Evolutionary conservation across 169 alveolate species (phyloP).

Genomic region (Cryptosporidium muris): DNA sequence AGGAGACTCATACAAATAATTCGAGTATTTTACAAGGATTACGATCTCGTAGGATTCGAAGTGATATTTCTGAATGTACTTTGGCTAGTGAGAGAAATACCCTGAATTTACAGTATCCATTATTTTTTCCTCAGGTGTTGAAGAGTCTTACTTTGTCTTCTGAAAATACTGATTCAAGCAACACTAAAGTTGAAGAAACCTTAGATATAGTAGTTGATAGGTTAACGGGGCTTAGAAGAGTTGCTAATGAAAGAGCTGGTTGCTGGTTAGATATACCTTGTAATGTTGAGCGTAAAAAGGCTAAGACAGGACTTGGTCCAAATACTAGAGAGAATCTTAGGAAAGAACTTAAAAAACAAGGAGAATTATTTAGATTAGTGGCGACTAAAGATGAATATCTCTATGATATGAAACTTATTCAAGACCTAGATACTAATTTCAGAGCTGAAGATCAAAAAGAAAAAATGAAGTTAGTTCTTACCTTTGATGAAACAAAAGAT

Average conservation of each 20-base stretch:
- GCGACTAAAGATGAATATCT: slow-evolving; percentile 67
- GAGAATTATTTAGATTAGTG: slow-evolving; percentile 55
- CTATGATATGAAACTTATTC: slow-evolving; percentile 39
- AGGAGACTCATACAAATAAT: slow-evolving; percentile 6
- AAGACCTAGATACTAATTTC: neutral
- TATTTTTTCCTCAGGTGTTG: slow-evolving; percentile 15
- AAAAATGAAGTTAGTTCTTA: neutral
- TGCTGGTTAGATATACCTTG: slow-evolving; percentile 68
- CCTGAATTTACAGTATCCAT: neutral
- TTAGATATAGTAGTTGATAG: too few species aligned
- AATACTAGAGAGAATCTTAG: slow-evolving; percentile 57
- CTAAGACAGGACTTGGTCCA: slow-evolving; percentile 65
- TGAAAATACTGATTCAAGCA: neutral
- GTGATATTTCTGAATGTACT: neutral
- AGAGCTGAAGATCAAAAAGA: neutral
- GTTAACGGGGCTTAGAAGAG: slow-evolving; percentile 39
- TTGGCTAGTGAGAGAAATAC: neutral
- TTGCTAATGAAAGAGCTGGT: slow-evolving; percentile 40
- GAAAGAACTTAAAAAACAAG: slow-evolving; percentile 60
- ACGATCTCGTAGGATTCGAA: slow-evolving; percentile 31
- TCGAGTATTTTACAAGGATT: slow-evolving; percentile 25
- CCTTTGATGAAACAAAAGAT: too few species aligned
- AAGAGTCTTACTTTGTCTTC: neutral
- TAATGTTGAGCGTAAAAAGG: slow-evolving; percentile 48
- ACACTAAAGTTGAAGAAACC: neutral